Percentiles rank a stretch among this genome's conserved stretches.
Evolutionary conservation across 768 basidiomycete species (phyloP).

Genomic region (Phaffia australis): DNA sequence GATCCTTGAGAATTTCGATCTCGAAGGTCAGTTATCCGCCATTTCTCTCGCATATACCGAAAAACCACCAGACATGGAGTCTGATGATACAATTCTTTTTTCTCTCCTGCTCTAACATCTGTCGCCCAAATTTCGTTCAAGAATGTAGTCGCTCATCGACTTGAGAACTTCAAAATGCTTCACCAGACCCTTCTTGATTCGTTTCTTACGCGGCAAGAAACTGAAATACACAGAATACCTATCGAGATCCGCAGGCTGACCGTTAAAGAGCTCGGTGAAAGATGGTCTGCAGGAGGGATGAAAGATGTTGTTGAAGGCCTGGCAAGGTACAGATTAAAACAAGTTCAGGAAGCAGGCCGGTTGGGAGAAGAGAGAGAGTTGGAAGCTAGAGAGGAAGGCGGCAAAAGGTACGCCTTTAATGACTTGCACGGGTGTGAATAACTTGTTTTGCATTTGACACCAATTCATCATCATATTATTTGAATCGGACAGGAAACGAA

Average conservation of each 20-base stretch:
- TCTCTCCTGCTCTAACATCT: too few species aligned
- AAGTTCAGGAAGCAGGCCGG: conserved; percentile 29
- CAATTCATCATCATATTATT: too few species aligned
- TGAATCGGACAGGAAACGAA: conserved; percentile 11
- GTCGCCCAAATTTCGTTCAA: too few species aligned
- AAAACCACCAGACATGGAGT: too few species aligned
- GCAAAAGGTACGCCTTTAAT: neutral
- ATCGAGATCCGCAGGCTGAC: conserved; percentile 33
- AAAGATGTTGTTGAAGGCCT: conserved; percentile 15
- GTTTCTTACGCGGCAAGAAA: conserved; percentile 35
- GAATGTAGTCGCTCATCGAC: conserved; percentile 33
- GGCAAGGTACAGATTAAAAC: conserved; percentile 31
- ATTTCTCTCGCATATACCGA: too few species aligned
- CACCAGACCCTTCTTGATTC: conserved; percentile 32
- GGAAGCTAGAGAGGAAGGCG: conserved; percentile 1
- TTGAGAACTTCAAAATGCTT: conserved; percentile 29
- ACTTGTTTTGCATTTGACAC: neutral
- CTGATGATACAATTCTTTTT: neutral
- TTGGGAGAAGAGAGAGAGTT: conserved; percentile 30
- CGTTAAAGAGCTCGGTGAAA: conserved; percentile 32
- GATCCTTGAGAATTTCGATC: conserved; percentile 37
- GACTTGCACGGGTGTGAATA: neutral
- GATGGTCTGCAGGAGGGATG: conserved; percentile 33
- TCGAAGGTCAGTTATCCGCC: conserved; percentile 32
- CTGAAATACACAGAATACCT: conserved; percentile 37